Conservation (phyloP, 1,139 yeast species). For the Petasospora fabianii region DNA sequence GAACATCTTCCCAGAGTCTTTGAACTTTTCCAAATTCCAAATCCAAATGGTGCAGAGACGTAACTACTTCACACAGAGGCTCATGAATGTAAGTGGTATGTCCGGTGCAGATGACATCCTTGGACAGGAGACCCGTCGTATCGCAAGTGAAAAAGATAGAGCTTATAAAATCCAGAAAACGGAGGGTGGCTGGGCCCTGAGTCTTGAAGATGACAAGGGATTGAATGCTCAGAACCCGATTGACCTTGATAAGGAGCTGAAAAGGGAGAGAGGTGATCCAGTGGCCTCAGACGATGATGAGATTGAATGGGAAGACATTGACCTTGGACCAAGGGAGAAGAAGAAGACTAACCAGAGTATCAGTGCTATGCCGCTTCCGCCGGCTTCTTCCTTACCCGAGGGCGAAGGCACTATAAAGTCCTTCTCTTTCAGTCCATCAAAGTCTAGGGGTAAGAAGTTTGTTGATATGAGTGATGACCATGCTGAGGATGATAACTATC, state of each 20-base stretch:
- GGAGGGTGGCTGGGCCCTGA: conserved; percentile 84
- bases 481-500: conserved; percentile 28
- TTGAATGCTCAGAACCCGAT: conserved; percentile 41
- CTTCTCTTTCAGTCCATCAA: conserved; percentile 24
- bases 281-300: conserved; percentile 42
- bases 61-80: conserved; percentile 80
- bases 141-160: conserved; percentile 82
- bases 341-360: conserved; percentile 36
- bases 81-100: conserved; percentile 84
- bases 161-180: conserved; percentile 74
- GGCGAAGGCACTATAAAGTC: conserved; percentile 18
- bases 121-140: conserved; percentile 48
- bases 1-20: conserved; percentile 71
- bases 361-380: conserved; percentile 36
- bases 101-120: conserved; percentile 68
- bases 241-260: conserved; percentile 32
- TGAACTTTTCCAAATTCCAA: conserved; percentile 92
- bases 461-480: conserved; percentile 11
- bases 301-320: conserved; percentile 64
- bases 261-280: conserved; percentile 28
- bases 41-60: conserved; percentile 90
- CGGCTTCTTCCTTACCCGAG: conserved; percentile 15
- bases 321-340: conserved; percentile 29
- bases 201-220: conserved; percentile 49
- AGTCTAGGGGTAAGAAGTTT: conserved; percentile 10